These are phyloP conservation scores for Blastocystis sp. DNA, from an alignment of 352 stramenopile species.

Conservation along the genomic window DNA sequence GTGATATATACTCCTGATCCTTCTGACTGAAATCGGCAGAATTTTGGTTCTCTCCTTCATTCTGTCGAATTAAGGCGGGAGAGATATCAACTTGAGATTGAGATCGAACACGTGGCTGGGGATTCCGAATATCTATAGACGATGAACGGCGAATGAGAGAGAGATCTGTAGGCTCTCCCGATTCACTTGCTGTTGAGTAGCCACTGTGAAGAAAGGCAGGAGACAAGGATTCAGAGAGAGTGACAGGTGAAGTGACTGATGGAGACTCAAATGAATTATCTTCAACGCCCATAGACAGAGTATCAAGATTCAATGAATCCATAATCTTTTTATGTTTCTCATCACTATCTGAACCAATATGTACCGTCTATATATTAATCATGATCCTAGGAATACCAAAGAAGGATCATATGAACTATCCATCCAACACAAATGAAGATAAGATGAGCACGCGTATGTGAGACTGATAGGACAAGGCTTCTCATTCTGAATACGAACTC, in stretches of 20 bases:
- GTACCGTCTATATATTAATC: not conserved
- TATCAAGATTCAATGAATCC: constrained; percentile 53
- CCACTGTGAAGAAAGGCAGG: no score
- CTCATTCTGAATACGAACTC: not conserved
- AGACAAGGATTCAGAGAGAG: no score
- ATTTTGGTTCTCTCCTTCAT: not conserved
- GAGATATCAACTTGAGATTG: constrained; percentile 14
- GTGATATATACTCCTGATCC: not conserved
- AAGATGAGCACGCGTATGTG: not conserved
- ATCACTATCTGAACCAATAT: not conserved
- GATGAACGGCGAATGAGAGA: no score
- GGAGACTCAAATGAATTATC: no score
- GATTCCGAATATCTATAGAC: no score
- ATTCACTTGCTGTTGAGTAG: no score
- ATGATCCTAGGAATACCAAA: no score
- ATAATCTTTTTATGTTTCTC: constrained; percentile 27
- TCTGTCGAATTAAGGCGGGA: no score
- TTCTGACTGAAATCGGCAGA: not conserved
- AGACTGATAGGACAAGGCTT: not conserved
- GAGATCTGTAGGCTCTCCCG: no score
- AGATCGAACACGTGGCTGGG: not conserved
- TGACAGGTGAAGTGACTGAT: no score
- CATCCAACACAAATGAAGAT: no score
- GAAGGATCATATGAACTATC: no score
- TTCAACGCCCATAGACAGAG: not conserved